Percentiles rank a stretch among this genome's conserved stretches.
Conservation (phyloP, 2,329 filamentous ascomycete genomes). For the Claviceps africana region DNA sequence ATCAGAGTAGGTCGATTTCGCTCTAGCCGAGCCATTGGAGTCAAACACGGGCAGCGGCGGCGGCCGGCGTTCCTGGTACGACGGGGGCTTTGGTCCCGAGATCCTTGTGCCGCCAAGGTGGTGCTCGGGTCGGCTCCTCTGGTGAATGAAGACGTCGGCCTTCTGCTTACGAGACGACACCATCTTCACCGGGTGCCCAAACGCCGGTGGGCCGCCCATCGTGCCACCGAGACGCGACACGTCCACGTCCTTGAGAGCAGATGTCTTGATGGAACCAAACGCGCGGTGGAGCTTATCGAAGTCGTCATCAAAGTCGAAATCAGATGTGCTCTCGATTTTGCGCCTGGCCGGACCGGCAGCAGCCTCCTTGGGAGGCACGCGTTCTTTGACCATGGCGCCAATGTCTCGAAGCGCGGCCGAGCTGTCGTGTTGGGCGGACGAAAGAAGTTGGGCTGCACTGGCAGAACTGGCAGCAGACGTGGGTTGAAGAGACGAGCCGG, state of each 20-base stretch:
- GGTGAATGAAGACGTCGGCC: slow-evolving; percentile 40
- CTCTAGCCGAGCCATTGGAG: slow-evolving; percentile 18
- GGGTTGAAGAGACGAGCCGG: slow-evolving; percentile 3
- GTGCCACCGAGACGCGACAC: neutral
- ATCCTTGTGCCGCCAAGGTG: slow-evolving; percentile 35
- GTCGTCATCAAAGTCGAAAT: slow-evolving; percentile 18
- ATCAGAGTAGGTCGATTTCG: slow-evolving; percentile 19
- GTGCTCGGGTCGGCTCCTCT: slow-evolving; percentile 41
- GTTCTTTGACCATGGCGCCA: slow-evolving; percentile 32
- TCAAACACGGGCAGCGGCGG: slow-evolving; percentile 34
- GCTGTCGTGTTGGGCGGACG: neutral
- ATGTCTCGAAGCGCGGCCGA: slow-evolving; percentile 8
- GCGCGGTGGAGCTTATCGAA: slow-evolving; percentile 19
- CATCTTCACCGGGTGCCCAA: slow-evolving; percentile 28
- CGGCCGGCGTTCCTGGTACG: slow-evolving; percentile 32
- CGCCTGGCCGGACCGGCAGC: neutral
- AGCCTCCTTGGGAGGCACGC: slow-evolving; percentile 20
- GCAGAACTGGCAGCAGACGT: neutral
- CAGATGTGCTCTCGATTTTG: slow-evolving; percentile 12
- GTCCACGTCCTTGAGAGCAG: slow-evolving; percentile 8
- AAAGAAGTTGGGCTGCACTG: neutral
- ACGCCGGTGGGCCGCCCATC: slow-evolving; percentile 13
- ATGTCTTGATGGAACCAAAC: slow-evolving; percentile 14
- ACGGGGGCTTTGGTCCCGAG: slow-evolving; percentile 32
- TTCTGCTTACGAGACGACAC: slow-evolving; percentile 40